Percentiles rank a stretch among this genome's conserved stretches.
These are phyloP conservation scores for Populus davidiana DNA, from an alignment of 345 rosid species.

Conservation along the genomic window DNA sequence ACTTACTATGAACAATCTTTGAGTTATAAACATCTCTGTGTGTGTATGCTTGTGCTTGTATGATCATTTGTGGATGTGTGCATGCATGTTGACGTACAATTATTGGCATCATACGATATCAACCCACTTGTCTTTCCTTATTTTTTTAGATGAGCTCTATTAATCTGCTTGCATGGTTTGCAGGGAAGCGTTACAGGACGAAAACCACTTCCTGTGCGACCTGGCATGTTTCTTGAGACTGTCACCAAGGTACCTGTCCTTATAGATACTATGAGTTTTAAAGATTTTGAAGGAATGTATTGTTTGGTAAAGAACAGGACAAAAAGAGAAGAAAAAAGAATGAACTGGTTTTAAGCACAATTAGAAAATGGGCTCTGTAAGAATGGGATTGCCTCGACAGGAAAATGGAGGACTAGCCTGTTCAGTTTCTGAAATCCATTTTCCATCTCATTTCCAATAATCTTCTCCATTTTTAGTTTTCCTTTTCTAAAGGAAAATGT, in stretches of 20 bases:
- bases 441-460: too few relatives aligned
- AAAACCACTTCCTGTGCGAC: constrained; percentile 86
- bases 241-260: constrained; percentile 66
- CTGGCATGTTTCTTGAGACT: constrained; percentile 95
- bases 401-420: neutral
- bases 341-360: too few relatives aligned
- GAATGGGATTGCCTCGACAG: neutral
- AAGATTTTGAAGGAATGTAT: too few relatives aligned
- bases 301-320: too few relatives aligned
- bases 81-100: neutral
- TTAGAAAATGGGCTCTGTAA: neutral
- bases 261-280: neutral
- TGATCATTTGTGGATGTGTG: neutral
- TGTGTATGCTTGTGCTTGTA: neutral
- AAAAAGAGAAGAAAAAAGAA: too few relatives aligned
- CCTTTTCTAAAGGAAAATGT: too few relatives aligned
- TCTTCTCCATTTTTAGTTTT: too few relatives aligned
- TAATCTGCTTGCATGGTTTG: constrained; percentile 20
- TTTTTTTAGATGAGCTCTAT: neutral
- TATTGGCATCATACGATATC: neutral
- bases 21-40: neutral
- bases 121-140: constrained; percentile 6
- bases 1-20: neutral
- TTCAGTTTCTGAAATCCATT: too few relatives aligned
- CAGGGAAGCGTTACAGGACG: constrained; percentile 75